Evolutionary conservation across 345 rosid genomes (phyloP).

Genomic region (Cardiospermum halicacabum): DNA sequence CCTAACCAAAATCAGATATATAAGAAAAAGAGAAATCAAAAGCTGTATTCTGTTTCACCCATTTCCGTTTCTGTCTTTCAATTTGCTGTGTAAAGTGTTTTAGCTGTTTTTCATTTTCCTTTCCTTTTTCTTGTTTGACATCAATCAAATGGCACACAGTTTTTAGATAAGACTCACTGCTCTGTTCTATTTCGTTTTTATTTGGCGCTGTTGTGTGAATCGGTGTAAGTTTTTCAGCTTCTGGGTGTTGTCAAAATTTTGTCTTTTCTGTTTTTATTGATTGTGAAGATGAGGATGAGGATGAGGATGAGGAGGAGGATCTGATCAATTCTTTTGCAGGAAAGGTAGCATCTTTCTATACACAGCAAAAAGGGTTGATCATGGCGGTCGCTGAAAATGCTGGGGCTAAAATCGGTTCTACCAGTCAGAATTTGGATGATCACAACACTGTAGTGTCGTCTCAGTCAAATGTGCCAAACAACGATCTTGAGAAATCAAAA

Average conservation of each 20-base stretch:
- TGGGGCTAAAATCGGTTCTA: constrained; percentile 61
- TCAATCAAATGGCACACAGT: constrained; percentile 27
- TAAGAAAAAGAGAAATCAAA: neutral
- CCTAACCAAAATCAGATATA: neutral
- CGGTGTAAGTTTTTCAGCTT: constrained; percentile 11
- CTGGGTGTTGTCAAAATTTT: constrained; percentile 4
- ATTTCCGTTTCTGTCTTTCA: constrained; percentile 5
- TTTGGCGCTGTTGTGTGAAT: constrained; percentile 4
- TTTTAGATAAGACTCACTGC: constrained; percentile 42
- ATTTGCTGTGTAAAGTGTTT: neutral
- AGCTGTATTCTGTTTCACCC: constrained; percentile 1
- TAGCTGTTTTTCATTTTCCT: neutral
- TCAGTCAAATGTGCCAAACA: constrained; percentile 35
- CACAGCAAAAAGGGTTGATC: constrained; percentile 28
- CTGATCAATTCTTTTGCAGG: constrained; percentile 13
- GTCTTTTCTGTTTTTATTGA: constrained; percentile 1
- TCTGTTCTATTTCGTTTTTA: constrained; percentile 14
- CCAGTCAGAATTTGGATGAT: constrained; percentile 58
- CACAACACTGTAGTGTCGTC: constrained; percentile 45
- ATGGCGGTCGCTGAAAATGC: constrained; percentile 98
- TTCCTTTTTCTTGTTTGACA: neutral
- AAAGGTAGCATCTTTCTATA: constrained; percentile 15
- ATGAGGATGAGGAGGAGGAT: too few relatives aligned
- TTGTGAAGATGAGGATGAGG: too few relatives aligned
- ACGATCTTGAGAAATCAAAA: constrained; percentile 46